Base-by-base conservation (phyloP, 129 eudicot species). In the Artemisia tridentata region DNA sequence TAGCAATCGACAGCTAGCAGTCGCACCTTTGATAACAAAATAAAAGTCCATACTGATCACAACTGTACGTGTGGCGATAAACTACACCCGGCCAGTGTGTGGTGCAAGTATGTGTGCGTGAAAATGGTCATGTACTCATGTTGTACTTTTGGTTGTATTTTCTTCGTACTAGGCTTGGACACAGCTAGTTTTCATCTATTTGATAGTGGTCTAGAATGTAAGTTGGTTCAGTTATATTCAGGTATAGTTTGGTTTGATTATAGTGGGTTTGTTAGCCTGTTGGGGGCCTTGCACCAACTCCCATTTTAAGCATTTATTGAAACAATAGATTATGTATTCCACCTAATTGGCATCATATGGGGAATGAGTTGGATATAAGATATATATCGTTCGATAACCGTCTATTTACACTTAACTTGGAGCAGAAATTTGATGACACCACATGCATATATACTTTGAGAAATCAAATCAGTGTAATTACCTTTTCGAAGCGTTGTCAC, bases 241-340 rank as follows among this genome's bases (percentile, higher is more conserved):
- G 52, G 54, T 68, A 48, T 21, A 61, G 45, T 68, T 51, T 31
- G 69, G 51, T 68, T 16, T 59, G 41, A 68, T 59, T 50, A 29
- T 18, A 68, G 75, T 68, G 69, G 77, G 75, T 15, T 60, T 34
- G 31, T 60, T 75, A 38, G 63, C 51, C 21, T 11, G 12, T 53
- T 29, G 63, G 63, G 63, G 43, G 63, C 77, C 70, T 63, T 62
- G 61, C 77, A 73, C 77, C 77, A 73, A 73, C 77, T 63, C 70
- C 34, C 63, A 49, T 34, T 73, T 73, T 13, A 21, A 53, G 12
- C 29, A 51, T 72, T 19, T 61, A 16, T 18, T 21, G 52, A 73
- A 49, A 73, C 77, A 73, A 49, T n/a, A 62, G 63, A 50, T 73
- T 31, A 62, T 62, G 51, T 29, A 6, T 73, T 43, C 43, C 34